Evolutionary conservation across 495 filamentous ascomycete genomes (phyloP), one percentile per base, ranked within the genome.

Genomic region (Neurospora discreta): DNA sequence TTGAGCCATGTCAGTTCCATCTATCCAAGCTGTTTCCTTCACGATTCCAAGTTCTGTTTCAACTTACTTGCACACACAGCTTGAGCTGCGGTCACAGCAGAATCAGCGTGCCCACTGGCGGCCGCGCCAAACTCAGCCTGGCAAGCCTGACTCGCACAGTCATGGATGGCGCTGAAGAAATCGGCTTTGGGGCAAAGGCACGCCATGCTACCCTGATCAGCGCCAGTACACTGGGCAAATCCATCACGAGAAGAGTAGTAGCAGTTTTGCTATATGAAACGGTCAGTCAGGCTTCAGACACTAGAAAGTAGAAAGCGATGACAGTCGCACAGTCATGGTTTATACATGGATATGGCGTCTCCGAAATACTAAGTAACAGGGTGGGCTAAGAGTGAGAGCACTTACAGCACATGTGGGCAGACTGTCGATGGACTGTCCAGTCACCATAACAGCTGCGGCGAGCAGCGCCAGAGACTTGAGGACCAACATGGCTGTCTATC

Each of bases 31-130:
- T 7, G 43, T 60, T 26, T 60, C 52, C 30, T 60, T 33, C 5
- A 13, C 5, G 23, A 33, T 60, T n/a, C 20, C 18, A 69, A 39
- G 39, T 70, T 43, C 36, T 39, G 7, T 39, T 39, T 20, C 71
- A 52, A 75, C 82, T 80, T 72, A 84, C 82, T 73, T 70, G 80
- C 78, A 72, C 83, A 84, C 20, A 78, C 26, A 9, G 74, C 72
- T 6, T 26, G n/a, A 0, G 43, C 78, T 3, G 73, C 73, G n/a
- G 33, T 67, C 2, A 40, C 68, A 20, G 78, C 77, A 3, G 70
- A 73, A 7, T 41, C 52, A 33, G 52, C 52, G 52, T 33, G 0
- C 44, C 30, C 23, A 60, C 7, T 20, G 44, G 44, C 44, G 9
- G 9, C 20, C 46, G n/a, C 46, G 13, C 46, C 52, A 16, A 40